Base-by-base conservation (phyloP, 345 rosid species). In the Citrus mangshanensis region DNA sequence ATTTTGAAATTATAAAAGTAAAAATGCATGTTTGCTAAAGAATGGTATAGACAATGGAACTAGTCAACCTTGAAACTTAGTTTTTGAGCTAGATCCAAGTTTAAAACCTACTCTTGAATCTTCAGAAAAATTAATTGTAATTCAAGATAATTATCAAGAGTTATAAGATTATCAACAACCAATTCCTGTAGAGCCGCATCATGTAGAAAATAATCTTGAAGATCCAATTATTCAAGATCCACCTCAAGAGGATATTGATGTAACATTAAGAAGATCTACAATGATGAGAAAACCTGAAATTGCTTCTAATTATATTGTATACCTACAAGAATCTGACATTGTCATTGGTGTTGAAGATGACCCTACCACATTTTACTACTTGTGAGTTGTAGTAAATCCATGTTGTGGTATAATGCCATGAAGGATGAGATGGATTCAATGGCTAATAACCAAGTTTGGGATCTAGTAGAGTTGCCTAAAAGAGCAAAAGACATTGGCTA, bases 291-390 rank as follows among this genome's bases (percentile, higher is more conserved):
- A 62, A 25, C 35, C 35, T 1, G 3, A 42, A 74, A 12, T 84
- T 82, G 67, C 88, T 84, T 12, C 81, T 82, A 84, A 74, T 14
- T 74, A 74, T 38, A 21, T 34, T 74, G 56, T 74, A 55, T 74
- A 74, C 24, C 24, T 58, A 13, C 56, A 74, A 59, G 58, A 74
- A 37, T 74, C 4, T 60, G 21, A 74, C 72, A 30, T 22, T 10
- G 32, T 10, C 4, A n/a, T 68, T 24, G 19, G 28, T 16, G 18
- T 30, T 22, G 56, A 38, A n/a, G 6, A n/a, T 68, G 72, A 68
- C 28, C 54, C 4, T 30, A 9, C 32, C 14, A 30, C 13, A 8
- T 65, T 65, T 65, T 65, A 2, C 4, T 34, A 2, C 24, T 3
- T 2, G 0, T 34, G n/a, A 7, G 13, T 34, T 2, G 70, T 30